These are phyloP conservation scores for Saccharomyces hybrid DNA, from an alignment of 1,139 yeast species.

Conservation along the genomic window DNA sequence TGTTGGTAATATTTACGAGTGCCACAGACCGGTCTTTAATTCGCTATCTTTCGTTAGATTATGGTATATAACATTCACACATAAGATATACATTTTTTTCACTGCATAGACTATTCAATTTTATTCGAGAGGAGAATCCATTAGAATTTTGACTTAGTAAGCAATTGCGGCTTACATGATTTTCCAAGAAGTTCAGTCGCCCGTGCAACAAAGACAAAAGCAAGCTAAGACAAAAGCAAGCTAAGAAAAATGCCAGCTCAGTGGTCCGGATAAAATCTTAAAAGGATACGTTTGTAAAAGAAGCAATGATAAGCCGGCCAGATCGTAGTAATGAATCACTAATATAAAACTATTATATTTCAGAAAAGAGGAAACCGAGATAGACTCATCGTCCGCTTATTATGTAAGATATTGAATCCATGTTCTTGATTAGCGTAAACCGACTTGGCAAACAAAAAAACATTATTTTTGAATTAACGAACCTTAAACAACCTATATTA, in stretches of 20 bases:
- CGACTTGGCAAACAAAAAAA: conserved; percentile 1
- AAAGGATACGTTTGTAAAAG: background rate
- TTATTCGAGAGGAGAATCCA: background rate
- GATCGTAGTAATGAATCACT: background rate
- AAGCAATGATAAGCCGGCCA: background rate
- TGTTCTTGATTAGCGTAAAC: background rate
- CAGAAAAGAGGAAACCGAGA: background rate
- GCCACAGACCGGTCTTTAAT: background rate
- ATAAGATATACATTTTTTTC: background rate
- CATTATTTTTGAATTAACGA: conserved; percentile 8
- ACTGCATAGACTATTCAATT: background rate
- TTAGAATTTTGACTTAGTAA: background rate
- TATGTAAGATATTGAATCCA: background rate
- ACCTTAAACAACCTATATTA: conserved; percentile 11
- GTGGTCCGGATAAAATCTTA: background rate
- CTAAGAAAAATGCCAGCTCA: background rate
- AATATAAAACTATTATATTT: background rate
- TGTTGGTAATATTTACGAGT: background rate
- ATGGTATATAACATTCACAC: background rate
- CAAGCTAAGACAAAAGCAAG: background rate
- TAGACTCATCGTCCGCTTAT: background rate
- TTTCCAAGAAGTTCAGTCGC: background rate
- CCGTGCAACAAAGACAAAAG: background rate
- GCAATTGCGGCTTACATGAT: background rate
- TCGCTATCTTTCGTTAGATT: background rate